Conservation (phyloP, 2,329 filamentous ascomycete genomes). For the Colletotrichum cuscutae region DNA sequence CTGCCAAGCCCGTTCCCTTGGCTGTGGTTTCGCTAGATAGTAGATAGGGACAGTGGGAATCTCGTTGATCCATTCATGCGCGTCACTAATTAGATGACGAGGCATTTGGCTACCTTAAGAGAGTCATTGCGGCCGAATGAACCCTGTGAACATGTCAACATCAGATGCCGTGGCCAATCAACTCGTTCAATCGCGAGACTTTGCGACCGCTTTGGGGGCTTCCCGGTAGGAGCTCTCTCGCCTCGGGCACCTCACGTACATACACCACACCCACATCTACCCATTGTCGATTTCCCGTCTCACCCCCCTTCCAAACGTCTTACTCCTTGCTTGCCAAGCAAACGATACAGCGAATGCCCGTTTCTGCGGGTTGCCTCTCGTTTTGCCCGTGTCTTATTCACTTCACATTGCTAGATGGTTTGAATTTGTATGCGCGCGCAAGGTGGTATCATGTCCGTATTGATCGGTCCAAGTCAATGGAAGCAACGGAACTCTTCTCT, state of each 20-base stretch:
- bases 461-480: neutral
- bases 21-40: too few species aligned
- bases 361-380: neutral
- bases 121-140: conserved; percentile 20
- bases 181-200: neutral
- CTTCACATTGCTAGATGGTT: neutral
- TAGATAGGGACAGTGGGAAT: too few species aligned
- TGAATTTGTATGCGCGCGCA: neutral
- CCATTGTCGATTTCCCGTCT: neutral
- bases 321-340: neutral
- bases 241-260: neutral
- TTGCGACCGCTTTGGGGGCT: conserved; percentile 21
- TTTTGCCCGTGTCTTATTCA: neutral
- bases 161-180: conserved; percentile 11
- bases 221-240: neutral
- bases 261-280: neutral
- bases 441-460: conserved; percentile 28
- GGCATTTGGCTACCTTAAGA: too few species aligned
- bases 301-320: neutral
- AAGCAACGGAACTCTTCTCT: conserved; percentile 9
- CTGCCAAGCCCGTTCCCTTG: too few species aligned
- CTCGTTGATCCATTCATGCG: too few species aligned
- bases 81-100: too few species aligned
- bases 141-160: neutral
- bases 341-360: neutral